Percentiles rank a stretch among this genome's conserved stretches.
Evolutionary conservation across 208 protist genomes (phyloP).

Genomic region (Acanthamoeba royreba): DNA sequence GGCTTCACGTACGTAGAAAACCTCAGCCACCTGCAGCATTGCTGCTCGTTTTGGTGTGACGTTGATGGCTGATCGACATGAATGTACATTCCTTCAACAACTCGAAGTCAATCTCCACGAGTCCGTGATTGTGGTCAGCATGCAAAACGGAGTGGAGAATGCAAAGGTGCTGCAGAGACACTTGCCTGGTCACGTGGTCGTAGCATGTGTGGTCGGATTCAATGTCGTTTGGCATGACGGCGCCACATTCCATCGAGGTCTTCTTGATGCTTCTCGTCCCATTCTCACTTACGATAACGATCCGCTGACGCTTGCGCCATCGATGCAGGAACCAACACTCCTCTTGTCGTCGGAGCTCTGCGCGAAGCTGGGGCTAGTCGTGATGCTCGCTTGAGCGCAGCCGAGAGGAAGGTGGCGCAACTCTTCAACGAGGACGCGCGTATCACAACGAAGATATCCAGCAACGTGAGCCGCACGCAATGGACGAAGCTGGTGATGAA

Average conservation of each 20-base stretch:
- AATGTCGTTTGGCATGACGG: neutral
- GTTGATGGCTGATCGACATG: too few relatives aligned
- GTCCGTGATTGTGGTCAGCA: neutral
- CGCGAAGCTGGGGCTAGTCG: neutral
- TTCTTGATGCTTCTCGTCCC: too few relatives aligned
- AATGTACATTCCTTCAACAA: too few relatives aligned
- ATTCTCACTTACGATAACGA: neutral
- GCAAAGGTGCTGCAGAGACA: neutral
- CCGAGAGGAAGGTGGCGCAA: neutral
- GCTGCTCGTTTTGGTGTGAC: too few relatives aligned
- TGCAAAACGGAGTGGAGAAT: neutral
- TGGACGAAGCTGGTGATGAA: conserved; percentile 14
- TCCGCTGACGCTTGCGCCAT: too few relatives aligned
- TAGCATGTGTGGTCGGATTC: neutral
- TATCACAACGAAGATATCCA: neutral
- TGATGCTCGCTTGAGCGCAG: neutral
- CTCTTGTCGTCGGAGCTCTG: neutral
- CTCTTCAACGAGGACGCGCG: neutral
- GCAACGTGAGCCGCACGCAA: neutral
- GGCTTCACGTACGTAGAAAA: neutral
- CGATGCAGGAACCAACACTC: neutral
- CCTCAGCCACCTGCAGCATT: neutral
- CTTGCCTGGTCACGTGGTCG: neutral
- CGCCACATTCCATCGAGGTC: neutral
- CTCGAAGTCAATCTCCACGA: neutral